Evolutionary conservation across 164 flowering plant genomes (phyloP).

Genomic region (Hamamelis virginiana): DNA sequence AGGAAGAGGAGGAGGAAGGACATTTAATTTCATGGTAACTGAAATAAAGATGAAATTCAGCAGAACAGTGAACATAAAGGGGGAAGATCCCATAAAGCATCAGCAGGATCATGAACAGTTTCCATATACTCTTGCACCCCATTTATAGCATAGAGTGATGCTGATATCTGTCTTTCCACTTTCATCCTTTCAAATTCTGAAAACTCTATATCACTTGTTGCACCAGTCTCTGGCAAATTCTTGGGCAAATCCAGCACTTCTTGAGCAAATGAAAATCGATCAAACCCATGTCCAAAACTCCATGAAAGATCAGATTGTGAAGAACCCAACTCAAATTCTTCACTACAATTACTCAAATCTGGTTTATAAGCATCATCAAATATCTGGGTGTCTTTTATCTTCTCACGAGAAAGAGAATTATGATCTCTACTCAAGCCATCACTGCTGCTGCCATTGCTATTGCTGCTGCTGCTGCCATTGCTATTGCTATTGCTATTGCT

Average conservation of each 20-base stretch:
- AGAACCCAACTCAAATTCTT: constrained; percentile 29
- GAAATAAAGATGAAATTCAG: constrained; percentile 1
- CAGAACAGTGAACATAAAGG: constrained; percentile 58
- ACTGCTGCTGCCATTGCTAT: constrained; percentile 11
- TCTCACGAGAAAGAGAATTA: constrained; percentile 5
- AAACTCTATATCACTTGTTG: constrained; percentile 26
- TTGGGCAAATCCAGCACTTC: constrained; percentile 39
- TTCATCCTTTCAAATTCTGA: constrained; percentile 67
- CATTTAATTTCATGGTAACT: neutral
- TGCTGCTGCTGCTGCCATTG: constrained; percentile 10
- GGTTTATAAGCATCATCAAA: constrained; percentile 67
- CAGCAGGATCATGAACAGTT: constrained; percentile 49
- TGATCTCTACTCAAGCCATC: neutral
- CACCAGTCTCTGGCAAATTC: constrained; percentile 21
- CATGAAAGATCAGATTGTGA: constrained; percentile 35
- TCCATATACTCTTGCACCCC: constrained; percentile 74
- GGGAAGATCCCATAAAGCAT: constrained; percentile 79
- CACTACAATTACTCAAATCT: constrained; percentile 48
- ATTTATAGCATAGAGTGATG: constrained; percentile 64
- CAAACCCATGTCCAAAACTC: constrained; percentile 28
- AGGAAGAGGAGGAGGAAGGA: neutral
- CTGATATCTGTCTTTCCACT: constrained; percentile 74
- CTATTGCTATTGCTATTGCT: neutral
- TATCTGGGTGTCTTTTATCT: constrained; percentile 16
- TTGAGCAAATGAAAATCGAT: constrained; percentile 31